Base-by-base conservation (phyloP, 2,329 filamentous ascomycete species). In the Incumbomyces lentus region DNA sequence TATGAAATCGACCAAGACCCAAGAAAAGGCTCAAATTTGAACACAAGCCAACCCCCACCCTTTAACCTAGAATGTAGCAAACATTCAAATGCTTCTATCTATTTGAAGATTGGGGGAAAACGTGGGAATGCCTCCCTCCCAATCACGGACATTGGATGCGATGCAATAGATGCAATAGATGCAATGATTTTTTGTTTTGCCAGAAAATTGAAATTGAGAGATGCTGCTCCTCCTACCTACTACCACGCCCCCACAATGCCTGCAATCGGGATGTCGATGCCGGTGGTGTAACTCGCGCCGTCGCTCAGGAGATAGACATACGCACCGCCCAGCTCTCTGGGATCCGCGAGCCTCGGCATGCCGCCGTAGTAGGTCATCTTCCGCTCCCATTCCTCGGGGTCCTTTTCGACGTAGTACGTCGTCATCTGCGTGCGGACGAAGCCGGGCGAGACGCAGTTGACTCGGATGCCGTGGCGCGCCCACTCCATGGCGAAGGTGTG, bases 341-440 rank as follows among this genome's bases (percentile, higher is more conserved):
- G 69, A 40, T 72, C 66, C 0, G 74, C 75, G 32, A 78, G 53
- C 22, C 74, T 62, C 10, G 73, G 73, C 65, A 78, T 76, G 2
- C 74, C 74, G 2, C 74, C 72, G 53, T 77, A 77, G 55, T 78
- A 76, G 59, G 75, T 70, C 63, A 78, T 68, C 62, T 78, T 72
- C 50, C 67, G 62, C 47, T 73, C 70, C 75, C 73, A 78, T 55
- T 77, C 74, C 56, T 77, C 74, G 0, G 72, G 69, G 13, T 67
- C 63, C n/a, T 67, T 67, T 48, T 69, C 66, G 4, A 78, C 72
- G 53, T 69, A 72, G 56, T 71, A 73, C 6, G 69, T 73, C 5
- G 69, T 73, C 62, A 73, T 62, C 0, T 69, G 56, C 61, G 54
- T 57, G 13, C 42, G 45, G 5, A 55, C 50, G 32, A 52, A 53